Evolutionary conservation across 106 monocot genomes (phyloP), one percentile per base, ranked within the genome.

Genomic region (Acorus calamus): DNA sequence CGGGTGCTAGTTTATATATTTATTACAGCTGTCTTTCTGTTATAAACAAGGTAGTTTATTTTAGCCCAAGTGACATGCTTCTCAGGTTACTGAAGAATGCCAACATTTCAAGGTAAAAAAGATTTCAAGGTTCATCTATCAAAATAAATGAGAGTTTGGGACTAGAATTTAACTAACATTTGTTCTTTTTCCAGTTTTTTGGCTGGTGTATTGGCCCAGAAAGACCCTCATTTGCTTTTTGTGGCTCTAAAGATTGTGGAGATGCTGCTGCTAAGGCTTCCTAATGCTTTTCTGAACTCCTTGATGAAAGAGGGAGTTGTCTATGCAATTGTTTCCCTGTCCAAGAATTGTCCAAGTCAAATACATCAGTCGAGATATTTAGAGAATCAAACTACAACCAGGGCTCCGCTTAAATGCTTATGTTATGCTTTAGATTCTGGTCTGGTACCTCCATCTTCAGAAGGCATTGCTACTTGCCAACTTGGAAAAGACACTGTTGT

Each of bases 291-390:
- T 60, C 66, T 77, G 47, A 71, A 69, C 42, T 77, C 77, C 14
- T 94, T 94, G 75, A 65, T 86, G 59, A 94, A 94, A 69, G 89
- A 89, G 63, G 94, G 94, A 47, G 81, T 86, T 59, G 67, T 86
- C 61, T 73, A 79, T 89, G 79, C 81, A 53, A 68, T 94, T 56
- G 81, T 94, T 75, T 66, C 72, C 53, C 69, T 64, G 44, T 64
- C 65, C 44, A 68, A 84, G 49, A 60, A 69, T 28, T 44, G 47
- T 54, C 59, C 57, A 7, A 57, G 61, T 2, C 55, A 60, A 56
- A 11, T 14, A 8, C 42, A 64, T 73, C 72, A 74, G 55, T 68
- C 71, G 51, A 57, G 45, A 56, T 49, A 49, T 50, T 78, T 73
- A 47, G 71, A 59, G 13, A 74, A 69, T 68, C 69, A 74, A 44